Percentiles rank a stretch among this genome's conserved stretches.
Conservation (phyloP, 2,329 filamentous ascomycete species). For the Trichophyton verrucosum region DNA sequence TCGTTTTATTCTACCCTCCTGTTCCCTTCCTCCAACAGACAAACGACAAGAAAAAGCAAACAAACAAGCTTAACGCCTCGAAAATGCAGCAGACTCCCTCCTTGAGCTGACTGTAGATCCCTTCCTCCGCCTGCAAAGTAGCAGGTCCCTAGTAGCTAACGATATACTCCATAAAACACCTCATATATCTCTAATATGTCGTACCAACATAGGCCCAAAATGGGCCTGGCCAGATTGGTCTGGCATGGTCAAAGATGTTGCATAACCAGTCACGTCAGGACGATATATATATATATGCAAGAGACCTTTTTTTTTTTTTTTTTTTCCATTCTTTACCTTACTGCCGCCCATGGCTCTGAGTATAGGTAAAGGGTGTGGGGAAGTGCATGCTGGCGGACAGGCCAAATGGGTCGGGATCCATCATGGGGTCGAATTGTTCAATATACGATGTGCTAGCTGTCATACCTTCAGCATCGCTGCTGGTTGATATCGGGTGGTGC, state of each 20-base stretch:
- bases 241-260: not conserved
- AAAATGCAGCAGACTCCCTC: not conserved
- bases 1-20: not conserved
- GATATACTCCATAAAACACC: not conserved
- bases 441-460: constrained; percentile 42
- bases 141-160: not conserved
- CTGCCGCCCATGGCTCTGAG: constrained; percentile 28
- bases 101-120: not conserved
- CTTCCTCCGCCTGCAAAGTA: not conserved
- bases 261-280: no score
- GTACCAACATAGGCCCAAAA: not conserved
- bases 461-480: constrained; percentile 30
- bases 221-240: not conserved
- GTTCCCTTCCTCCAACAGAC: not conserved
- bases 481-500: not conserved
- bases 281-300: no score
- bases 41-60: not conserved
- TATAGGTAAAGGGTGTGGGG: constrained; percentile 58
- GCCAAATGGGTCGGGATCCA: constrained; percentile 89
- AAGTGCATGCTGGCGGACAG: constrained; percentile 93
- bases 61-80: not conserved
- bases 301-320: no score
- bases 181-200: not conserved
- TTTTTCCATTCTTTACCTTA: constrained; percentile 4
- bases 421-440: constrained; percentile 68